Evolutionary conservation across 768 basidiomycete genomes (phyloP).

Genomic region (Chiua virens): DNA sequence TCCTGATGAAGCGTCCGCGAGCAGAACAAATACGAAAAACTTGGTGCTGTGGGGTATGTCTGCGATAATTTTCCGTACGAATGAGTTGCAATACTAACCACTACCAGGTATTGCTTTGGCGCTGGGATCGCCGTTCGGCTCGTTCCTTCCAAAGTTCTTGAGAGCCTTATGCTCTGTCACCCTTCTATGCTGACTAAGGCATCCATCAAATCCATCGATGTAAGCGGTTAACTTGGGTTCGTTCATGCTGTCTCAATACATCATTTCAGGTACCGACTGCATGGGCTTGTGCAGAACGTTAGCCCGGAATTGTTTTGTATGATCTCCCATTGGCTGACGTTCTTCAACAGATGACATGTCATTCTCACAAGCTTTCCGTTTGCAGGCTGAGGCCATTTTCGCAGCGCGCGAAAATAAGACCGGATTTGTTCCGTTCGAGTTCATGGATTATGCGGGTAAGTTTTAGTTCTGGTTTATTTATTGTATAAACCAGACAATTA

Average conservation of each 20-base stretch:
- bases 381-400: slow-evolving; percentile 32
- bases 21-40: slow-evolving; percentile 38
- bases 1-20: slow-evolving; percentile 37
- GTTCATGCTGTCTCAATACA: background rate
- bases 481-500: slow-evolving; percentile 16
- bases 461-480: background rate
- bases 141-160: slow-evolving; percentile 31
- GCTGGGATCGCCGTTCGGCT: slow-evolving; percentile 31
- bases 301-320: background rate
- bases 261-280: slow-evolving; percentile 21
- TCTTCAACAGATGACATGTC: slow-evolving; percentile 31
- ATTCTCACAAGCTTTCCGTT: slow-evolving; percentile 27
- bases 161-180: slow-evolving; percentile 42
- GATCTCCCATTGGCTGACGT: background rate
- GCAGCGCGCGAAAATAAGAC: slow-evolving; percentile 28
- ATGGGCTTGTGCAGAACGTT: slow-evolving; percentile 42
- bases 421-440: slow-evolving; percentile 35
- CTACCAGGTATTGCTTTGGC: slow-evolving; percentile 40
- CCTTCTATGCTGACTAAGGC: slow-evolving; percentile 34
- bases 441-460: slow-evolving; percentile 37
- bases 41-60: slow-evolving; percentile 44
- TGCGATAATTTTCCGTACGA: background rate
- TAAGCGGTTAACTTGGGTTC: background rate
- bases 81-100: background rate
- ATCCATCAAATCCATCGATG: slow-evolving; percentile 36